phyloP scores from a whole-genome alignment of 202 grass and related monocot species.

The Dendrocalamus latiflorus region DNA sequence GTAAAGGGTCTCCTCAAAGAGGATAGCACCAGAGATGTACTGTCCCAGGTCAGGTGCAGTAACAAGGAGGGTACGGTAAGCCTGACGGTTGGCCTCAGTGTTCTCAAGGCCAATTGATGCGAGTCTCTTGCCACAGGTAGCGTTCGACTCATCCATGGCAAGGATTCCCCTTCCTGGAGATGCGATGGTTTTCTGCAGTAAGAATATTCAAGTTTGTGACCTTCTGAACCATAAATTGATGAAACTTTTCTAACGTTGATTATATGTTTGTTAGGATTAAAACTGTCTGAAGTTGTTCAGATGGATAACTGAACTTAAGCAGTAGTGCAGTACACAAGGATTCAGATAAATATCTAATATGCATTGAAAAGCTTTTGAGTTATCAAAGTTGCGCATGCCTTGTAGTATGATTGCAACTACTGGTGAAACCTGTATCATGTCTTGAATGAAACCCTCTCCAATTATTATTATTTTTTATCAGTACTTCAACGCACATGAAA shows the following conservation, averaged over 20 bases:
- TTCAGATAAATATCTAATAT: neutral
- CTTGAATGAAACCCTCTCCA: neutral
- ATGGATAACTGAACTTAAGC: neutral
- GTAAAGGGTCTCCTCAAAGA: conserved; percentile 99
- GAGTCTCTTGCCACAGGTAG: conserved; percentile 92
- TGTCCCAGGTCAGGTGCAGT: conserved; percentile 64
- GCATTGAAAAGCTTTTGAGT: neutral
- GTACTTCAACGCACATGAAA: neutral
- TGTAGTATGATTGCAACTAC: neutral
- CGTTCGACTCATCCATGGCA: conserved; percentile 97
- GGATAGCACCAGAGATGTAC: conserved; percentile 93
- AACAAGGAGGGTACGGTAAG: conserved; percentile 85
- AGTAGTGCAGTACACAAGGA: neutral
- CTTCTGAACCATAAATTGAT: neutral
- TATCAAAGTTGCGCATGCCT: neutral
- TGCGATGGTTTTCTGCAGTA: conserved; percentile 78
- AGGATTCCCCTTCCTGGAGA: conserved; percentile 91
- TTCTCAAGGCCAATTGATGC: conserved; percentile 96
- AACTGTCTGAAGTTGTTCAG: neutral
- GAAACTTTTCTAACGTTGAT: neutral
- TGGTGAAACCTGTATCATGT: neutral
- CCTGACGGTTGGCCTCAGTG: conserved; percentile 96
- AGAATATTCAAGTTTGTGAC: conserved; percentile 19
- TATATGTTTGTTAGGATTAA: neutral
- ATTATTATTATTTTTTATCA: neutral